Percentiles rank a stretch among this genome's conserved stretches.
phyloP scores from a whole-genome alignment of 192 early-diverging fungal species.

The Dispira simplex region DNA sequence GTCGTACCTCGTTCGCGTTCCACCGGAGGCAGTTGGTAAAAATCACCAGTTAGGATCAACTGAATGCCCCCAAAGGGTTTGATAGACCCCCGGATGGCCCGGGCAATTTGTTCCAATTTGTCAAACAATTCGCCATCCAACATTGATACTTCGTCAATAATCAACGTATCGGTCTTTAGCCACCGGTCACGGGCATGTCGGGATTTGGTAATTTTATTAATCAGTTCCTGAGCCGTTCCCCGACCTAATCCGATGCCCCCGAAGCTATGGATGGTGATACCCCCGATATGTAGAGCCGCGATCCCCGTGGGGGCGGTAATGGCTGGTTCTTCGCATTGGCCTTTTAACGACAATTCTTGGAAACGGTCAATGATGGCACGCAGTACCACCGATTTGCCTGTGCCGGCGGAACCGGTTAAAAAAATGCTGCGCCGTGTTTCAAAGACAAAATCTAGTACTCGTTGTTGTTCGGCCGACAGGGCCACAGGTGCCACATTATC shows the following conservation, averaged over 20 bases:
- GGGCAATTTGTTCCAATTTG: constrained; percentile 49
- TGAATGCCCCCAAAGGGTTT: constrained; percentile 67
- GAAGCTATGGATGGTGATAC: constrained; percentile 60
- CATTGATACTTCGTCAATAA: constrained; percentile 75
- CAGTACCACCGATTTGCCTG: constrained; percentile 29
- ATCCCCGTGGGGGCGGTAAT: constrained; percentile 67
- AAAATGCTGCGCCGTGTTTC: constrained; percentile 38
- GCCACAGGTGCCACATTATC: neutral
- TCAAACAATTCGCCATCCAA: constrained; percentile 56
- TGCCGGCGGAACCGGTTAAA: constrained; percentile 67
- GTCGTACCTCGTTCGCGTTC: constrained; percentile 5
- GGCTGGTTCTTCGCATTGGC: constrained; percentile 16
- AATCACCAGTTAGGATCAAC: constrained; percentile 59
- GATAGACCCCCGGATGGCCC: constrained; percentile 22
- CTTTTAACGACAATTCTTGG: constrained; percentile 5
- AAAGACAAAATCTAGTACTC: constrained; percentile 41
- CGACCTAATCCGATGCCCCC: constrained; percentile 44
- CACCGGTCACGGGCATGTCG: constrained; percentile 34
- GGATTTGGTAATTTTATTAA: constrained; percentile 22
- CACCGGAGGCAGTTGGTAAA: constrained; percentile 71
- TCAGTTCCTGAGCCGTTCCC: constrained; percentile 14
- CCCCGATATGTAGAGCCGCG: constrained; percentile 63
- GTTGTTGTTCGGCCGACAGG: constrained; percentile 36
- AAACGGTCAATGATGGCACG: constrained; percentile 24
- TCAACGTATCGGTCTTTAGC: constrained; percentile 39